Evolutionary conservation across 352 stramenopile genomes (phyloP), one percentile per base, ranked within the genome.

Genomic region (Plasmopara muralis): DNA sequence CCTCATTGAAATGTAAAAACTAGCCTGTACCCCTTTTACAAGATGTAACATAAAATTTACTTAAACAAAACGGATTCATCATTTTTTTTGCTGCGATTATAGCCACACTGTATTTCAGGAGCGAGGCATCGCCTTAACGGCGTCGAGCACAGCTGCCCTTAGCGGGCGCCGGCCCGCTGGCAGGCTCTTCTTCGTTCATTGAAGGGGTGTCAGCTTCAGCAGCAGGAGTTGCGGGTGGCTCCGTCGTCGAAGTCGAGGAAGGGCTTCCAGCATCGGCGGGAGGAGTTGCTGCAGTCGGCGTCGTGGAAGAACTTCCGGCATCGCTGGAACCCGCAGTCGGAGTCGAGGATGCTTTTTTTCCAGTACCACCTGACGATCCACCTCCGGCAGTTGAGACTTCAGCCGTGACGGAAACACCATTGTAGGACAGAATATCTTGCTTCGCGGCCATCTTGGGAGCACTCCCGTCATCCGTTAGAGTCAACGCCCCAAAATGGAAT

Each of bases 341-440:
- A 25, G 20, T 25, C 20, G 20, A 25, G 20, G 20, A 25, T 1
- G 20, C 1, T 38, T 14, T 14, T 5, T 38, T 38, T 38, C 33
- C 33, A 38, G 8, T n/a, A 16, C 40, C 29, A 20, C 12, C 12
- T 16, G 37, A 41, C 1, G 33, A 2, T 9, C 37, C 20, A 56
- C 29, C 40, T 9, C 41, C 50, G 12, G 47, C 37, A 10, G 25
- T 25, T 5, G 30, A 44, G 16, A 60, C 53, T 14, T 52, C 48
- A 16, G n/a, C 43, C 4, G 55, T 43, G 6, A 53, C 55, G 6
- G 55, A 53, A 29, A 62, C 48, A 20, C 47, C 55, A 15, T 53
- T 62, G 55, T 49, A 62, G 9, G 30, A 53, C 43, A 62, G 4
- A 14, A 57, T 50, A 37, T 62, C 55, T 50, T 53, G 43, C 16